phyloP scores from a whole-genome alignment of 352 stramenopile genomes.

The Aphanomyces astaci region DNA sequence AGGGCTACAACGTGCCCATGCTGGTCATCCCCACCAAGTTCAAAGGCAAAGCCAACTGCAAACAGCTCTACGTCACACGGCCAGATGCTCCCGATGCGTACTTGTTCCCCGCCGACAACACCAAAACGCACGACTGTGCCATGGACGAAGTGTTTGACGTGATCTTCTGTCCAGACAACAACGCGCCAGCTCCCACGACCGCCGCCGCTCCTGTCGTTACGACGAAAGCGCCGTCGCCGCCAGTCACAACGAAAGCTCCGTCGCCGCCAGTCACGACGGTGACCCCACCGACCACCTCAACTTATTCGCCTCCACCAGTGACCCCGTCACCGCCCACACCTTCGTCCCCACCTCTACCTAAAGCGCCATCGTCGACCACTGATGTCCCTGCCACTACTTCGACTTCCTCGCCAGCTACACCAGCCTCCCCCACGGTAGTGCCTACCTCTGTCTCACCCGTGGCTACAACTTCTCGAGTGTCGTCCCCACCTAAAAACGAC shows the following conservation, averaged over 20 bases:
- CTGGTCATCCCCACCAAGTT: slow-evolving; percentile 34
- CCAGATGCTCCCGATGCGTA: slow-evolving; percentile 44
- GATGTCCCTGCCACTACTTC: background rate
- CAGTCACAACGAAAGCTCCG: background rate
- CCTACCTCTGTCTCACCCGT: slow-evolving; percentile 5
- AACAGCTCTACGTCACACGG: slow-evolving; percentile 28
- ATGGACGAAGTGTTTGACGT: slow-evolving; percentile 35
- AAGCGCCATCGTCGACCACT: background rate
- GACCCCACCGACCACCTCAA: background rate
- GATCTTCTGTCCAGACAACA: slow-evolving; percentile 41
- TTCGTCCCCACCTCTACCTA: background rate
- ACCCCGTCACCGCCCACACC: background rate
- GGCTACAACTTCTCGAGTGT: background rate
- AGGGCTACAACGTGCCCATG: slow-evolving; percentile 53
- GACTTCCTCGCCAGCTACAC: background rate
- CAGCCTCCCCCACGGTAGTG: background rate
- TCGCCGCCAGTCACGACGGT: background rate
- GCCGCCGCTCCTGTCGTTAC: background rate
- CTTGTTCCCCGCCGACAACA: slow-evolving; percentile 48
- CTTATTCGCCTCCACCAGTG: background rate
- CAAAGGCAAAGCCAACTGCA: slow-evolving; percentile 29
- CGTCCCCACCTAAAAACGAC: background rate
- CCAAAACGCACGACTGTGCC: slow-evolving; percentile 57
- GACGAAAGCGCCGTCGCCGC: background rate
- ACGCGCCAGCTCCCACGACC: background rate